Base-by-base conservation (phyloP, 1,139 yeast genomes). In the Geotrichum fermentans region DNA sequence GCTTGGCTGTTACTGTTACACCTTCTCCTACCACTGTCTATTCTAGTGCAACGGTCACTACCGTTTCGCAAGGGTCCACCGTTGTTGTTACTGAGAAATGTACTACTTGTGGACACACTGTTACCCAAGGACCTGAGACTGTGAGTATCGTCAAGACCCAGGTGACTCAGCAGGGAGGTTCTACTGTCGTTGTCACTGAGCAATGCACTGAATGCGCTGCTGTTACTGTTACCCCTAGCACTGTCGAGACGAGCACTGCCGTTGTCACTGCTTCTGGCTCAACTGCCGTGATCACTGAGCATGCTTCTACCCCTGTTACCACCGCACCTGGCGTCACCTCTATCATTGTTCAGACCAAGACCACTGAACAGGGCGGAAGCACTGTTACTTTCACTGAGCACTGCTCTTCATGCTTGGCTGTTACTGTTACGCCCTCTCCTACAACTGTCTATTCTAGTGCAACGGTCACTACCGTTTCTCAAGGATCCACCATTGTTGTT, bases 1-100 rank as follows among this genome's bases (percentile, higher is more conserved):
- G 50, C 38, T 17, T 36, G 18, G 43, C 50, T 18, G 22, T 47
- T 21, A 45, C 45, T 14, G 16, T 33, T 2, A 28, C 36, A 1
- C 41, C 41, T 28, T 17, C 34, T 17, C 37, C 47, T 37, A 36
- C 36, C 16, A 34, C 40, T 17, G 37, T 30, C 18, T 36, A 43
- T 17, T 10, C 34, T 20, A 13, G 8, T 16, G 39, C 20, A 13
- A 38, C 43, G 11, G 20, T 43, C 21, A 43, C 47, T 13, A 26
- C 41, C 17, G 22, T 26, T 11, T 11, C 11, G 6, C 29, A 38
- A 30, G 47, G 43, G 4, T 24, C 35, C 21, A 38, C 43, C 11
- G 16, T n/a, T 24, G 24, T 43, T 21, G 29, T 36, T 4, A 43
- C 47, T 16, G 24, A 42, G 33, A 33, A 22, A 24, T 42, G 45